Conservation (phyloP, 495 filamentous ascomycete genomes). For the Podospora didyma region DNA sequence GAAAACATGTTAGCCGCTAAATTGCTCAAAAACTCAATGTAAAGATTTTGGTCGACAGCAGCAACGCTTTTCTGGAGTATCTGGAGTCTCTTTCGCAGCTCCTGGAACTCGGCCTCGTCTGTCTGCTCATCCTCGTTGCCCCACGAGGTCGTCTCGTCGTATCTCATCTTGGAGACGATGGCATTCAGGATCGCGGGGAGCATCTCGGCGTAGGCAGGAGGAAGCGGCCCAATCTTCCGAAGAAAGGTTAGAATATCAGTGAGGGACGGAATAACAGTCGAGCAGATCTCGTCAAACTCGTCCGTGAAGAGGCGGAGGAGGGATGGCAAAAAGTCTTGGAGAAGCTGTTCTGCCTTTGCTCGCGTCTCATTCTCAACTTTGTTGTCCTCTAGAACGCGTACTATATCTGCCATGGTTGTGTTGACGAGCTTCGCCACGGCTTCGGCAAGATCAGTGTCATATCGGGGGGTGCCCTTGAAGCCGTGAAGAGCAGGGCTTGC, state of each 20-base stretch:
- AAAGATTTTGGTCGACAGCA: constrained; percentile 76
- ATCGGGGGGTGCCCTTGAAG: constrained; percentile 71
- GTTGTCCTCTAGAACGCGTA: constrained; percentile 63
- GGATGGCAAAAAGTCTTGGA: constrained; percentile 77
- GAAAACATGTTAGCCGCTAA: constrained; percentile 81
- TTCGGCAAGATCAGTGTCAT: constrained; percentile 93
- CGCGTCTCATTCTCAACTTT: constrained; percentile 51
- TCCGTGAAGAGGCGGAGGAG: constrained; percentile 92
- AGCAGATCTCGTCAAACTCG: constrained; percentile 96
- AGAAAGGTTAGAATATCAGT: constrained; percentile 86
- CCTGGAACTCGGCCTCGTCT: constrained; percentile 97
- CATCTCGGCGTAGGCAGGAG: constrained; percentile 67
- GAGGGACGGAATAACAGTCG: constrained; percentile 84
- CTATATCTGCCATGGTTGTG: constrained; percentile 76
- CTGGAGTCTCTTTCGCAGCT: constrained; percentile 82
- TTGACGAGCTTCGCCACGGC: constrained; percentile 96
- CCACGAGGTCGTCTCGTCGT: constrained; percentile 92
- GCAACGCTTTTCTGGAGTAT: constrained; percentile 87
- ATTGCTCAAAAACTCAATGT: constrained; percentile 77
- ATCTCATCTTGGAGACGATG: constrained; percentile 91
- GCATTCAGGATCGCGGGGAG: constrained; percentile 83
- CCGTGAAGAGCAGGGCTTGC: constrained; percentile 73
- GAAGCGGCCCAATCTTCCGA: constrained; percentile 67
- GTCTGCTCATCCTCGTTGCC: constrained; percentile 90
- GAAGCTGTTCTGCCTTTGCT: constrained; percentile 63